Evolutionary conservation across 164 flowering plant species (phyloP), one percentile per base, ranked within the genome.

Genomic region (Buxus sempervirens): DNA sequence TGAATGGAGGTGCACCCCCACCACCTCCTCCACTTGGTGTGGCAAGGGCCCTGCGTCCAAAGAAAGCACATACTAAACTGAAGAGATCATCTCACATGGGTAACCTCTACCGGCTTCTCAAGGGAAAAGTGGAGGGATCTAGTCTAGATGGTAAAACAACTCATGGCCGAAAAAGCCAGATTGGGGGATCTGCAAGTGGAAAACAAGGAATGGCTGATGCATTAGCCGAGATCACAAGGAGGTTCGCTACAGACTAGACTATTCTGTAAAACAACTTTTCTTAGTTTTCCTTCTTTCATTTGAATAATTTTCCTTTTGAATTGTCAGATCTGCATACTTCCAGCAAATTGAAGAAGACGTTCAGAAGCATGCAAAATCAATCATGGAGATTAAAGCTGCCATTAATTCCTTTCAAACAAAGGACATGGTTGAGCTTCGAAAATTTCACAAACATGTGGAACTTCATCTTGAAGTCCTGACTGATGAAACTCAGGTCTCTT

Each of bases 121-220:
- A 88, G 66, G 89, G 86, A 16, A 91, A 93, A 75, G 80, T 93
- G 48, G 98, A 93, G 81, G 98, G 98, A 41, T 77, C 80, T 36
- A 60, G 66, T 71, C 36, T 66, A 42, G 71, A 75, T 32, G 77
- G 73, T 4, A 90, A 88, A 80, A 72, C 85, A 38, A 32, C 80
- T 5, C 65, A 68, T 22, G 85, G 85, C 7, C 77, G 66, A 70
- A 88, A 75, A 70, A 55, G 71, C 62, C 74, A 70, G 60, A 36
- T 64, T 27, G 84, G 77, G 26, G 78, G 75, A 5, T 22, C 77
- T 24, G 58, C 72, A 18, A 81, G 80, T 66, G 85, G 93, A 36
- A 79, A 85, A 76, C 88, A 82, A 59, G 84, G 97, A 58, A 89
- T 90, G 98, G 90, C 94, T 61, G 97, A 88, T 81, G 96, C 96